Evolutionary conservation across 140 eudicot species (phyloP).

Genomic region (Bidens hawaiensis): DNA sequence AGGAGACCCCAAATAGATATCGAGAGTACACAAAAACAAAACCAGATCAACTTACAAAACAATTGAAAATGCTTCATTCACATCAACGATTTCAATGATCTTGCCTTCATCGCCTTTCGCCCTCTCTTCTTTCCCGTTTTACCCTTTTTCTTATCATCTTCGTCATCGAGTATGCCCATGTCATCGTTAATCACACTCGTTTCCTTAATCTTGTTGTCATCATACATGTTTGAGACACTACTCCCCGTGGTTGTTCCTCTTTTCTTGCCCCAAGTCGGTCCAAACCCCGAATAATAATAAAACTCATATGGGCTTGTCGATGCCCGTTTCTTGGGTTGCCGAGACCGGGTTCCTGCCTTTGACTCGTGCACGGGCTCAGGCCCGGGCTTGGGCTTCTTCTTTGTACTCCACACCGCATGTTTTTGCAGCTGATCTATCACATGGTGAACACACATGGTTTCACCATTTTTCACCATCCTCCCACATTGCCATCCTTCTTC

Average conservation of each 20-base stretch:
- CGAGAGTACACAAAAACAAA: too few relatives aligned
- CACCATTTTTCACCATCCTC: neutral
- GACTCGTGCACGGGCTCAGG: neutral
- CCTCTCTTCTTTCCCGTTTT: slow-evolving; percentile 32
- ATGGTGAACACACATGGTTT: slow-evolving; percentile 22
- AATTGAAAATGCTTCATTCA: slow-evolving; percentile 21
- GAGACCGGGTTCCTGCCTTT: neutral
- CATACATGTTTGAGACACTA: neutral
- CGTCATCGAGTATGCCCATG: neutral
- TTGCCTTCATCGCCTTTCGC: slow-evolving; percentile 61
- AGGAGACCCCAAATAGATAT: too few relatives aligned
- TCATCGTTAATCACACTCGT: neutral
- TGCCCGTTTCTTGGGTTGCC: slow-evolving; percentile 29
- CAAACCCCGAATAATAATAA: too few relatives aligned
- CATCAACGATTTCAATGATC: slow-evolving; percentile 74
- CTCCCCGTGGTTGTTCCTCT: slow-evolving; percentile 27
- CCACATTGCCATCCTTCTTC: neutral
- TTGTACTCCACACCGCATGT: slow-evolving; percentile 10
- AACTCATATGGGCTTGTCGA: slow-evolving; percentile 39
- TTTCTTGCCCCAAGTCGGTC: slow-evolving; percentile 87
- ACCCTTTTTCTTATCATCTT: slow-evolving; percentile 12
- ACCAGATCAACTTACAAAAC: neutral
- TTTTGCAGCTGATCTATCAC: slow-evolving; percentile 11
- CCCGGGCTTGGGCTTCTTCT: slow-evolving; percentile 6
- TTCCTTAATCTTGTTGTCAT: neutral